Evolutionary conservation across 257 asterid species (phyloP).

Genomic region (Petunia secreta): DNA sequence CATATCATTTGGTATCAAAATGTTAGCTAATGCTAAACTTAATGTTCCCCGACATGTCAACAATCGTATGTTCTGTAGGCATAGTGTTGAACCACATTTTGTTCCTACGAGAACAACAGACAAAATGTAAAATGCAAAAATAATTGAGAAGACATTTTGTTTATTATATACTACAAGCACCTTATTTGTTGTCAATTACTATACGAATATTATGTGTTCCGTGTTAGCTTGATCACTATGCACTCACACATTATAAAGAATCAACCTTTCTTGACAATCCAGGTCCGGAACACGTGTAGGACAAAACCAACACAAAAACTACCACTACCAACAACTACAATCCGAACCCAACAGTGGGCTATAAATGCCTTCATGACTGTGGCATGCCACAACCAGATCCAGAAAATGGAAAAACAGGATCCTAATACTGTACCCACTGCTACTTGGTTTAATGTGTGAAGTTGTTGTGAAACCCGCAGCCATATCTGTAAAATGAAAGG

Average conservation of each 20-base stretch:
- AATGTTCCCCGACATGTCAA: no score
- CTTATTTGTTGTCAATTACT: neutral
- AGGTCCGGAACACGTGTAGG: conserved; percentile 34
- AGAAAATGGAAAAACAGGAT: conserved; percentile 48
- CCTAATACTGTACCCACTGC: conserved; percentile 68
- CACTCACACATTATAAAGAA: neutral
- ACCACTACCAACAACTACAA: conserved; percentile 43
- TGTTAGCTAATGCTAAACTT: neutral
- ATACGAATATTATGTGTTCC: neutral
- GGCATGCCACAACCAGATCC: conserved; percentile 72
- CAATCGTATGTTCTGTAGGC: no score
- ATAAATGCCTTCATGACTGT: conserved; percentile 48
- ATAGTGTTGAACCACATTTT: no score
- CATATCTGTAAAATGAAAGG: conserved; percentile 58
- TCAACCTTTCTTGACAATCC: conserved; percentile 43
- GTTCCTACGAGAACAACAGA: no score
- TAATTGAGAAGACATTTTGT: neutral
- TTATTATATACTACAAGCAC: neutral
- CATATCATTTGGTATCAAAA: no score
- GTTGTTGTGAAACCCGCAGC: conserved; percentile 74
- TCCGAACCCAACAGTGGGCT: conserved; percentile 51
- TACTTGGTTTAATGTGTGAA: conserved; percentile 75
- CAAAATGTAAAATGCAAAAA: neutral
- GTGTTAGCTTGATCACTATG: neutral
- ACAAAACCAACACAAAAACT: conserved; percentile 38